These are phyloP conservation scores for Podaxis sp. DNA, from an alignment of 768 basidiomycete species.

Conservation along the genomic window DNA sequence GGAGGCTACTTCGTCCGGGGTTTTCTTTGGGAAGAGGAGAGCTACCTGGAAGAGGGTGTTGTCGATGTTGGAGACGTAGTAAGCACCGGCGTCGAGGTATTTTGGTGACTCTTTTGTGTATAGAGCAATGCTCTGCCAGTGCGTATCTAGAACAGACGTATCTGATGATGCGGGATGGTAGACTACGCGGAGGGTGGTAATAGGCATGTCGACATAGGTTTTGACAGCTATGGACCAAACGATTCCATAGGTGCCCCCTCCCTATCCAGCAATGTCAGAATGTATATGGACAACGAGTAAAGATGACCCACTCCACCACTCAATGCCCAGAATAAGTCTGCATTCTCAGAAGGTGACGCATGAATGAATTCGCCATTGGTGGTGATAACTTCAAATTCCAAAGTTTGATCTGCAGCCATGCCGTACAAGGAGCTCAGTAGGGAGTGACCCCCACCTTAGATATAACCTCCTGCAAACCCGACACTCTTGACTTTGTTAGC, in stretches of 20 bases:
- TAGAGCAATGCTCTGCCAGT: conserved; percentile 15
- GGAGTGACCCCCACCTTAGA: conserved; percentile 34
- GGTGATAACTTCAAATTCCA: conserved; percentile 39
- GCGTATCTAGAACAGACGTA: conserved; percentile 9
- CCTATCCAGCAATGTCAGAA: not conserved
- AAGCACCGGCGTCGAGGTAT: conserved; percentile 15
- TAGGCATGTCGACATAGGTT: conserved; percentile 16
- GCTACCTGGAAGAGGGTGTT: conserved; percentile 16
- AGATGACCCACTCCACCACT: conserved; percentile 34
- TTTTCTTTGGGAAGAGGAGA: conserved; percentile 16
- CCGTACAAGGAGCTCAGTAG: conserved; percentile 18
- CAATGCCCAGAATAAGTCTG: conserved; percentile 43
- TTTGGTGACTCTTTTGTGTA: conserved; percentile 15
- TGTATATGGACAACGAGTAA: not conserved
- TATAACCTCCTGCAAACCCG: conserved; percentile 39
- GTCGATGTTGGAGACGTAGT: conserved; percentile 12
- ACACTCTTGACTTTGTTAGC: conserved; percentile 25
- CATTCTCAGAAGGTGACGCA: conserved; percentile 34
- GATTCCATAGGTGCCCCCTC: conserved; percentile 11
- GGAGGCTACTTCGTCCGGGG: not conserved
- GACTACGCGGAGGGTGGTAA: conserved; percentile 12
- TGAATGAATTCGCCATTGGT: conserved; percentile 34
- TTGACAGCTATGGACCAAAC: conserved; percentile 19
- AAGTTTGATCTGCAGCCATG: conserved; percentile 28
- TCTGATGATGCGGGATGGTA: conserved; percentile 6